phyloP scores from a whole-genome alignment of 73 alveolate genomes.

The Paramecium caudatum region DNA sequence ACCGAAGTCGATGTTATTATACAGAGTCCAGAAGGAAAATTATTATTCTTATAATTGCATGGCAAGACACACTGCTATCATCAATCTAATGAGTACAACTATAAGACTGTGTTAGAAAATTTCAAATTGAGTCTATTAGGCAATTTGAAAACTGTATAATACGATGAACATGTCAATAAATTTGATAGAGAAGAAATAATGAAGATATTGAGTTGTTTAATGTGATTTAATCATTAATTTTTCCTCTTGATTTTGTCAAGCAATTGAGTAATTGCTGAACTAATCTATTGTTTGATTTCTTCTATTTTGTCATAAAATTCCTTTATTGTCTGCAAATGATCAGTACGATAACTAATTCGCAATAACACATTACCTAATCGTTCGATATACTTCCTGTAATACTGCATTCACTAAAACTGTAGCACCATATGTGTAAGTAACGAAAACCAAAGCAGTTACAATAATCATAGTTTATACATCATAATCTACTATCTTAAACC shows the following conservation, averaged over 20 bases:
- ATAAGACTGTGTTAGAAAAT: background rate
- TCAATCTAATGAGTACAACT: background rate
- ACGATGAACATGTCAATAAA: no score
- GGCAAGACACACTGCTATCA: slow-evolving; percentile 19
- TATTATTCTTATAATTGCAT: background rate
- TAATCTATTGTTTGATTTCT: background rate
- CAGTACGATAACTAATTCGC: background rate
- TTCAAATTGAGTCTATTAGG: no score
- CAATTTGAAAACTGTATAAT: no score
- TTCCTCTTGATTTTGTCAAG: background rate
- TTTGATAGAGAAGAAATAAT: no score
- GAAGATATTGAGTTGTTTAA: slow-evolving; percentile 1
- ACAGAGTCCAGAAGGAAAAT: background rate
- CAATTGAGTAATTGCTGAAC: background rate
- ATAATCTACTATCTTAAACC: background rate
- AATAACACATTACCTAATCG: slow-evolving; percentile 6
- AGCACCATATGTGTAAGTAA: slow-evolving; percentile 19
- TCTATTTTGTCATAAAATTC: slow-evolving; percentile 38
- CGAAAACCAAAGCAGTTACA: background rate
- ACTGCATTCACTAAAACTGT: slow-evolving; percentile 51
- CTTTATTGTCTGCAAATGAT: slow-evolving; percentile 10
- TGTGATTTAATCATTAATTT: slow-evolving; percentile 27
- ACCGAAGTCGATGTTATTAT: background rate
- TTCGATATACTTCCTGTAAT: slow-evolving; percentile 17
- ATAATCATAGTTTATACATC: slow-evolving; percentile 14